Base-by-base conservation (phyloP, 1,284 basidiomycete genomes). In the Tylopilus orsonianus region DNA sequence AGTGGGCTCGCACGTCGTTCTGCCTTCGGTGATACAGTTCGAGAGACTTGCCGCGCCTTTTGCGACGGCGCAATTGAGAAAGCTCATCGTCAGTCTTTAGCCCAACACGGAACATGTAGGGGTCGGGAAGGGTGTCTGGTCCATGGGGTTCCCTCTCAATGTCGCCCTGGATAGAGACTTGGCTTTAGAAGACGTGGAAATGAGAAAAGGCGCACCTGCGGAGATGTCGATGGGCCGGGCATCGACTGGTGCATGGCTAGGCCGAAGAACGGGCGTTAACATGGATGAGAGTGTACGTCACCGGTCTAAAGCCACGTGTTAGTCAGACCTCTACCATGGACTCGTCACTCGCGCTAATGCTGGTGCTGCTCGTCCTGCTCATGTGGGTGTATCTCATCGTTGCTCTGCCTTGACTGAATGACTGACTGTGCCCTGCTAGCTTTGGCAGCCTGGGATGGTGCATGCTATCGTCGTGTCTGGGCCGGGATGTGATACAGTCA, bases 21-120 rank as follows among this genome's bases (percentile, higher is more conserved):
- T 98, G 95, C 41, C 73, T 80, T 43, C 78, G 70, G 58, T 97
- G 93, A 65, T 89, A 96, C 24, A 71, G 71, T 42, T 81, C 86
- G 35, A 92, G 62, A 30, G 71, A 68, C 62, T 80, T 87, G 46
- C 87, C 85, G 39, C 71, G 76, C 58, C 71, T 80, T 27, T 59
- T 60, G 32, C 81, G 77, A 33, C 68, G 74, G 44, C 87, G 79
- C 30, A 91, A 62, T 41, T 74, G 75, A 19, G 71, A 67, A 35
- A 92, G 77, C 54, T 87, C 75, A 36, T 77, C 75, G 38, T 85
- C 79, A 8, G 79, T 70, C 58, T 85, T 78, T 53, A 83, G 54
- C 8, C 79, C 80, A 52, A 66, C 70, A 44, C 75, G 74, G 56
- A 90, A 71, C 55, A 71, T 74, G 66, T 75, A 88, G 2, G 87